Base-by-base conservation (phyloP, 2,329 filamentous ascomycete genomes). In the Aspergillus spinulosporus region DNA sequence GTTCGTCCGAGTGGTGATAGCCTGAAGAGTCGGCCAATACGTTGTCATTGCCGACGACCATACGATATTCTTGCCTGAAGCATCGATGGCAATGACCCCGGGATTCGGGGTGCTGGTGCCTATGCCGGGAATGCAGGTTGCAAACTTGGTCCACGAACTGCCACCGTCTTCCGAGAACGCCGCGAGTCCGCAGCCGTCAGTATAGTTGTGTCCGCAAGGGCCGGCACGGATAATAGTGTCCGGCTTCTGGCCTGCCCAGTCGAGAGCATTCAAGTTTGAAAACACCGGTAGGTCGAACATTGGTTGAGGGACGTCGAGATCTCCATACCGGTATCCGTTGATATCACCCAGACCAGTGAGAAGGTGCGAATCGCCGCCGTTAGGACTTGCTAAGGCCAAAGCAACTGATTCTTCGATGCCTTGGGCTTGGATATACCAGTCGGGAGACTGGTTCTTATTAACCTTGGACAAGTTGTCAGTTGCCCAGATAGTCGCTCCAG, bases 401-500 rank as follows among this genome's bases (percentile, higher is more conserved):
- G 55, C 39, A 3, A 61, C 59, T 2, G 56, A 52, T 31, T 61
- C 59, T n/a, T 61, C 56, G 4, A 61, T 57, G 1, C 59, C 59
- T 40, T 61, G 49, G 2, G 56, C 53, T 14, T 61, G 59, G 43
- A 61, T 47, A 28, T 59, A 59, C 59, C 56, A 59, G 26, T 37
- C 15, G 3, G 59, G 56, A 9, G 56, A 39, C 3, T 32, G n/a
- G 50, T 61, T 44, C 21, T 44, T 49, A 12, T 61, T 53, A 2
- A 32, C 59, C 15, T n/a, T 49, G 8, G 56, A 56, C 29, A 61
- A 46, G 12, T 39, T 54, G n/a, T 61, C 56, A 0, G 56, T 61
- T 1, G 59, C 57, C 59, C 58, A 60, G 49, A 60, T 60, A 9
- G 58, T 60, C 15, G 58, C 58, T 9, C 58, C 58, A 1, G 56